phyloP scores from a whole-genome alignment of 495 filamentous ascomycete species.

The Ascodesmis nigricans region DNA sequence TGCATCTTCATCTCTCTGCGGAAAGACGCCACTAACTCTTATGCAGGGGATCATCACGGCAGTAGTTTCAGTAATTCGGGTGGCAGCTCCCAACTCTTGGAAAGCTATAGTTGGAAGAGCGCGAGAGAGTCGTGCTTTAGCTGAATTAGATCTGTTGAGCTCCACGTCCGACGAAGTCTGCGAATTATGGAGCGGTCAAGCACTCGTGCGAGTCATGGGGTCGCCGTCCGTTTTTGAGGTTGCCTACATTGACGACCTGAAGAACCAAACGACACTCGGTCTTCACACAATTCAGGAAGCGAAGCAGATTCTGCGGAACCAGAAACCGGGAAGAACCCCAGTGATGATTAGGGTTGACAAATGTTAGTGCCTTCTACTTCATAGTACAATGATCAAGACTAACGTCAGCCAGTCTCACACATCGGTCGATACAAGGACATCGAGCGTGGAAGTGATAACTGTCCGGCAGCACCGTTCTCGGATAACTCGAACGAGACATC shows the following conservation, averaged over 20 bases:
- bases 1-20: too few species aligned
- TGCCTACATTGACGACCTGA: neutral
- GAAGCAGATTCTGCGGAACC: too few species aligned
- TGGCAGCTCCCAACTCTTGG: conserved; percentile 25
- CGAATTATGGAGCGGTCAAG: conserved; percentile 18
- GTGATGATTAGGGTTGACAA: too few species aligned
- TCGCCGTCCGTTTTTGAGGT: conserved; percentile 4
- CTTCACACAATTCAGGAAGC: neutral
- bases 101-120: conserved; percentile 19
- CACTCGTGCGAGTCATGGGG: conserved; percentile 2
- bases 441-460: too few species aligned
- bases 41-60: conserved; percentile 34
- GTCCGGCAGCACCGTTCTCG: too few species aligned
- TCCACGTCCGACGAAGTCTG: conserved; percentile 21
- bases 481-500: too few species aligned
- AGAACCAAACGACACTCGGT: neutral
- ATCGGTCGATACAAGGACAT: too few species aligned
- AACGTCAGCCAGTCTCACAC: too few species aligned
- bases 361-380: too few species aligned
- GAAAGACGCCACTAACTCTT: too few species aligned
- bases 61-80: conserved; percentile 30
- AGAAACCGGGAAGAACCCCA: too few species aligned
- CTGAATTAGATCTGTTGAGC: conserved; percentile 19
- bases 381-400: too few species aligned
- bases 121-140: conserved; percentile 14